phyloP scores from a whole-genome alignment of 768 basidiomycete genomes.

The Cubamyces sp. region DNA sequence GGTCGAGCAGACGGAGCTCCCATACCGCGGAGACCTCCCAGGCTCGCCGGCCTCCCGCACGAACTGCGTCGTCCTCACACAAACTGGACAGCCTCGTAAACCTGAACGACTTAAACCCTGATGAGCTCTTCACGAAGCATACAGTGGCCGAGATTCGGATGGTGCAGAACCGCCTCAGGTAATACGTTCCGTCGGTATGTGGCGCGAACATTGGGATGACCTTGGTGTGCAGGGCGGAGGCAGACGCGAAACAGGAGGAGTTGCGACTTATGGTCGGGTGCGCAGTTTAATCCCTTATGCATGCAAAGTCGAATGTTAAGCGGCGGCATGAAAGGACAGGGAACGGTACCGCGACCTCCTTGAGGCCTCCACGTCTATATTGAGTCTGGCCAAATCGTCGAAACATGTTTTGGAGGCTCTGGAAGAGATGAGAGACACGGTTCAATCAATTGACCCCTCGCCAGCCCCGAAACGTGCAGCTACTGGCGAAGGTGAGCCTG shows the following conservation, averaged over 20 bases:
- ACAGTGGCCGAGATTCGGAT: slow-evolving; percentile 73
- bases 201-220: background rate
- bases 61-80: slow-evolving; percentile 25
- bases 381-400: slow-evolving; percentile 73
- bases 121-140: slow-evolving; percentile 73
- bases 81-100: slow-evolving; percentile 14
- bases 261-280: slow-evolving; percentile 91
- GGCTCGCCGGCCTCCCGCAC: slow-evolving; percentile 12
- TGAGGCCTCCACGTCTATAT: slow-evolving; percentile 85
- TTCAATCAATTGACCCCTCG: slow-evolving; percentile 51
- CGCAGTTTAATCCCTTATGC: slow-evolving; percentile 41
- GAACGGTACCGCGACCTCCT: slow-evolving; percentile 89
- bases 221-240: slow-evolving; percentile 59
- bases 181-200: slow-evolving; percentile 8
- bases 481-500: slow-evolving; percentile 46
- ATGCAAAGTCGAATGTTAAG: slow-evolving; percentile 30
- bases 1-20: slow-evolving; percentile 11
- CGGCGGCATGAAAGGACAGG: slow-evolving; percentile 63
- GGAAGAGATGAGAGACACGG: slow-evolving; percentile 60
- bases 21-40: background rate
- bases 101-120: slow-evolving; percentile 53
- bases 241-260: slow-evolving; percentile 87
- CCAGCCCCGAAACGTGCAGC: slow-evolving; percentile 47
- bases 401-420: slow-evolving; percentile 64
- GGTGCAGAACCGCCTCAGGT: slow-evolving; percentile 70